phyloP scores from a whole-genome alignment of 345 rosid genomes.

The Clarkia xantiana region DNA sequence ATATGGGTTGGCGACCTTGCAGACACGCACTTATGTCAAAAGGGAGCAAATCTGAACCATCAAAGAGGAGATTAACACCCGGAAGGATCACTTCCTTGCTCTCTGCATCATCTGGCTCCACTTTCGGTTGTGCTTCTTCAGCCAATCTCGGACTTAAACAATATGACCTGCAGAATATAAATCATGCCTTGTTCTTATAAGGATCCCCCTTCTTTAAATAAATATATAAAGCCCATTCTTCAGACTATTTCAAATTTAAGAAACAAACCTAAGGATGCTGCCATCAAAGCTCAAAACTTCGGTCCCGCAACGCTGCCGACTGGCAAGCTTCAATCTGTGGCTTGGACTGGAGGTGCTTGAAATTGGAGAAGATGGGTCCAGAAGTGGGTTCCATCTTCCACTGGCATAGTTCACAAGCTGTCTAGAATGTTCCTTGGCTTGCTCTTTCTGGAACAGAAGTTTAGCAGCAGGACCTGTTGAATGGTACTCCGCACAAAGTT shows the following conservation, averaged over 20 bases:
- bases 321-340: constrained; percentile 75
- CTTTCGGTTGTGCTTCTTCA: constrained; percentile 22
- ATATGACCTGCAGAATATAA: constrained; percentile 46
- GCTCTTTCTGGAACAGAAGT: constrained; percentile 91
- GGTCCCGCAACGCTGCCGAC: constrained; percentile 59
- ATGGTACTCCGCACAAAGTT: constrained; percentile 81
- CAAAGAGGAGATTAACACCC: constrained; percentile 79
- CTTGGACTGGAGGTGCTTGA: constrained; percentile 56
- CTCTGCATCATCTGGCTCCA: constrained; percentile 55
- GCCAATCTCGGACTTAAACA: constrained; percentile 51
- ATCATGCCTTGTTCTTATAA: no score
- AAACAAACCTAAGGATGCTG: constrained; percentile 73
- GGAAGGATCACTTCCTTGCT: constrained; percentile 74
- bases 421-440: constrained; percentile 39
- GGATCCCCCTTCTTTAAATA: no score
- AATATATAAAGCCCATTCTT: no score
- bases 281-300: constrained; percentile 99
- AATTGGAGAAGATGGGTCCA: constrained; percentile 89
- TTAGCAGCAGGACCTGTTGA: constrained; percentile 89
- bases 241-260: no score
- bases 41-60: constrained; percentile 72
- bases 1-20: constrained; percentile 90
- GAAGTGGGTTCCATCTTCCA: constrained; percentile 95
- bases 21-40: constrained; percentile 94
- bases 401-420: constrained; percentile 84